Conservation (phyloP, 1,284 basidiomycete genomes). For the Austroboletus novae-zelandiae region DNA sequence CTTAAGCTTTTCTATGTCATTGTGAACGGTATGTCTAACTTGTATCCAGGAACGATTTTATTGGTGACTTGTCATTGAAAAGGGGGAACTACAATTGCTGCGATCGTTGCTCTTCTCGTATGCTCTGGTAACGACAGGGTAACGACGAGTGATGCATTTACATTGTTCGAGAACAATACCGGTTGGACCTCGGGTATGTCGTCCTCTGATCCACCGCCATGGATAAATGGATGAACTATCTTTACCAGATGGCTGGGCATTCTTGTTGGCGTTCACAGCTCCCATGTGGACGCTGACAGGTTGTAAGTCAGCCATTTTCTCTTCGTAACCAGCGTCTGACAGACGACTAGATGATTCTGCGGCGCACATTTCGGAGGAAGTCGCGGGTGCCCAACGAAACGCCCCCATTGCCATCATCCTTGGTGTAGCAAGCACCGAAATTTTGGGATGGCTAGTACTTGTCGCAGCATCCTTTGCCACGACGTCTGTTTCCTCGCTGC, state of each 20-base stretch:
- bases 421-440: conserved; percentile 57
- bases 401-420: conserved; percentile 77
- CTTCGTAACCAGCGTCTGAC: neutral
- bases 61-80: conserved; percentile 6
- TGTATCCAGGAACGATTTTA: neutral
- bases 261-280: conserved; percentile 67
- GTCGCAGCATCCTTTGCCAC: conserved; percentile 68
- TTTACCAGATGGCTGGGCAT: conserved; percentile 63
- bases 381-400: conserved; percentile 61
- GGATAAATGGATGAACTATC: neutral
- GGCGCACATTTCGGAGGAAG: conserved; percentile 77
- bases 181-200: conserved; percentile 60
- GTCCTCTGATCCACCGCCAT: neutral
- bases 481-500: conserved; percentile 49
- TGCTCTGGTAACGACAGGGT: conserved; percentile 54
- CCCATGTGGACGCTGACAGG: conserved; percentile 79
- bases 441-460: conserved; percentile 61
- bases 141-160: conserved; percentile 66
- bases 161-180: conserved; percentile 67
- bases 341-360: conserved; percentile 62
- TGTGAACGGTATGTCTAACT: conserved; percentile 48
- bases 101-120: conserved; percentile 58
- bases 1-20: conserved; percentile 68
- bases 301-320: conserved; percentile 38
- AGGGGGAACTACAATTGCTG: conserved; percentile 61